Conservation (phyloP, 2,329 filamentous ascomycete species). For the Microcera coccophila region DNA sequence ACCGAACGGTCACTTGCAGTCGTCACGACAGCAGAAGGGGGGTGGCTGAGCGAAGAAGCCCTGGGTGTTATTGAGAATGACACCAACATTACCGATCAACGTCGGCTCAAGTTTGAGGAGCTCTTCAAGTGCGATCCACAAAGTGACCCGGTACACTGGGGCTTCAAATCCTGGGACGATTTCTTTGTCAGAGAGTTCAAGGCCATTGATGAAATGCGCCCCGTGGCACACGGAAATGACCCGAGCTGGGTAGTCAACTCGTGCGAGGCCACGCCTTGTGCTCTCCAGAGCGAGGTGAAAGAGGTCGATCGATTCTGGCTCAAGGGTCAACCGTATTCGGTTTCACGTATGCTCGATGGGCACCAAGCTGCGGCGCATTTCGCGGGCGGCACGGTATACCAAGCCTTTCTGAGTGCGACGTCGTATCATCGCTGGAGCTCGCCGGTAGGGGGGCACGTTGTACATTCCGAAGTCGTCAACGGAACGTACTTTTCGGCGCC, state of each 20-base stretch:
- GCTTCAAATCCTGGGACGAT: slow-evolving; percentile 60
- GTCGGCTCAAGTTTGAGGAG: slow-evolving; percentile 10
- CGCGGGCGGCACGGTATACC: slow-evolving; percentile 59
- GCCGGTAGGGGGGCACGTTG: slow-evolving; percentile 56
- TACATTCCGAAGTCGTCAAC: slow-evolving; percentile 28
- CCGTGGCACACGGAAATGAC: slow-evolving; percentile 45
- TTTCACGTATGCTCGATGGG: slow-evolving; percentile 55
- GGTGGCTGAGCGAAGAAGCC: slow-evolving; percentile 21
- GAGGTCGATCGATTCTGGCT: slow-evolving; percentile 61
- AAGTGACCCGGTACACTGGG: slow-evolving; percentile 24
- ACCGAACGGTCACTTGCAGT: slow-evolving; percentile 6
- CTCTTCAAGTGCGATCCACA: slow-evolving; percentile 17
- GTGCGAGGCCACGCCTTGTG: slow-evolving; percentile 57
- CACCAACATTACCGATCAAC: slow-evolving; percentile 11
- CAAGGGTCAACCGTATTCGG: slow-evolving; percentile 61
- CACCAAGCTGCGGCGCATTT: slow-evolving; percentile 49
- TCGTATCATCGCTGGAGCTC: slow-evolving; percentile 67
- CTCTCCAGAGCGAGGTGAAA: slow-evolving; percentile 44
- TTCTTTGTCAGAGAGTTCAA: slow-evolving; percentile 59
- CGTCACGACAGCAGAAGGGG: background rate
- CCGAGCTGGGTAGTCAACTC: slow-evolving; percentile 45
- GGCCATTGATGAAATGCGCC: slow-evolving; percentile 38
- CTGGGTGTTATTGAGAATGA: slow-evolving; percentile 15
- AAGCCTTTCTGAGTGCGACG: slow-evolving; percentile 60
- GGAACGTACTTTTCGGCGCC: background rate